Base-by-base conservation (phyloP, 2,329 filamentous ascomycete genomes). In the Leptographium radiaticola region DNA sequence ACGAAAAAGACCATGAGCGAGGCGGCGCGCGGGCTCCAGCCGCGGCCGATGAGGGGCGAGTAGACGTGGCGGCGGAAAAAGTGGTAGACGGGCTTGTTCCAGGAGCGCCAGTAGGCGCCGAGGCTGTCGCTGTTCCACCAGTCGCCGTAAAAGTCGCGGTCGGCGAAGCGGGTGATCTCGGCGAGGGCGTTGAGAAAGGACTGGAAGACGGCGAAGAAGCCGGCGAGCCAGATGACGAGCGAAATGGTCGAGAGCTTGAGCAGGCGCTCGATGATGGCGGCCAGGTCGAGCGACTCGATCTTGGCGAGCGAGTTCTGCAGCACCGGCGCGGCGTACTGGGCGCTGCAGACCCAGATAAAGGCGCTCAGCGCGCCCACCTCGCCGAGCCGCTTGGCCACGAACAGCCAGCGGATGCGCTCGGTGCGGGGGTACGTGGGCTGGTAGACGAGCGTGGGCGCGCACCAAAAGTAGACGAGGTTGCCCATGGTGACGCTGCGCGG, bases 1-100 rank as follows among this genome's bases (percentile, higher is more conserved):
- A 96, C 80, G 16, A 88, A 71, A 68, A 98, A 98, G 11, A 97
- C 93, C 55, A 85, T 76, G 33, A 87, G 72, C 62, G 89, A 91
- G 2, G 93, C 88, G 0, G 77, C 66, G 4, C 72, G 69, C 10
- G 83, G 77, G 54, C 79, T 86, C 75, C 87, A 90, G 1, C 93
- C 93, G 48, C 93, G 79, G 0, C 87, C 88, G 36, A 95, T 76
- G 58, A 98, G 76, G 1, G 93, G 93, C 42, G 85, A 84, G 70
- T 93, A 97, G 51, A 98, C 82, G 66, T 98, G 93, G 40, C 93
- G 77, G 63, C 88, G 90, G 83, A 98, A 97, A 68, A 95, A 98
- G 55, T 89, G 84, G 64, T 95, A 95, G 7, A 98, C 91, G 1
- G 93, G 93, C 66, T 94, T 94, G 71, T 98, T 98, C 93, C 93